Conservation (phyloP, 768 basidiomycete genomes). For the Lyophyllum shimeji region DNA sequence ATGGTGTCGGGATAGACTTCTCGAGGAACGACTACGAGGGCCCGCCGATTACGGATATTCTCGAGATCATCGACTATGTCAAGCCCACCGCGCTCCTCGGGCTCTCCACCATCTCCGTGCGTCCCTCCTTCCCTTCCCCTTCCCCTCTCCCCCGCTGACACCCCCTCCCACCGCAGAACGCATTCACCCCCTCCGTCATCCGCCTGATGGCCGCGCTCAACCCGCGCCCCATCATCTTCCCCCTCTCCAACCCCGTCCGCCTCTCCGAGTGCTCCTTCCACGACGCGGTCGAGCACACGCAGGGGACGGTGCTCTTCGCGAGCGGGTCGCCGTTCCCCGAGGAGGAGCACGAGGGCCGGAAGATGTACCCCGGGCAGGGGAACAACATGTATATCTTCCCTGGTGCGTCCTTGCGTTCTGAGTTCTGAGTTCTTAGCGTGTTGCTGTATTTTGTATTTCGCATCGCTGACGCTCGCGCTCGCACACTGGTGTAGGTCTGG, state of each 20-base stretch:
- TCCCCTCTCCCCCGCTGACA: not conserved
- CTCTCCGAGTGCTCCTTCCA: slow-evolving; percentile 80
- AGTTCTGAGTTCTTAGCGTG: too few species aligned
- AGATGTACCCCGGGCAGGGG: slow-evolving; percentile 80
- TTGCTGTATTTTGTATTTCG: too few species aligned
- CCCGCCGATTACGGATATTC: slow-evolving; percentile 68
- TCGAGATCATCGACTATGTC: slow-evolving; percentile 78
- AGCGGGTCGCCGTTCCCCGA: slow-evolving; percentile 84
- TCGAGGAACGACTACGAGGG: slow-evolving; percentile 79
- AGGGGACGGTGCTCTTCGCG: slow-evolving; percentile 81
- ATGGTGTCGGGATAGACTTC: slow-evolving; percentile 52
- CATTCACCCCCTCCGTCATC: slow-evolving; percentile 74
- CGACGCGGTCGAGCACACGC: slow-evolving; percentile 69
- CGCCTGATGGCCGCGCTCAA: slow-evolving; percentile 78
- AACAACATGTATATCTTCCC: slow-evolving; percentile 94
- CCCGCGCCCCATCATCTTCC: slow-evolving; percentile 86
- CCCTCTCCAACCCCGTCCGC: slow-evolving; percentile 86
- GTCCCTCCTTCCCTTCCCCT: slow-evolving; percentile 8
- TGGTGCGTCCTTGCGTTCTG: slow-evolving; percentile 32
- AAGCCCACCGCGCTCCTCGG: slow-evolving; percentile 89
- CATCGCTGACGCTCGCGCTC: too few species aligned
- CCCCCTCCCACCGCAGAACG: slow-evolving; percentile 44
- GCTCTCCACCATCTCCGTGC: slow-evolving; percentile 77
- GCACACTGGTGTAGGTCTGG: too few species aligned
- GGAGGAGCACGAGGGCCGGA: slow-evolving; percentile 52